Conservation (phyloP, 2,329 filamentous ascomycete species). For the Talaromyces funiculosus region DNA sequence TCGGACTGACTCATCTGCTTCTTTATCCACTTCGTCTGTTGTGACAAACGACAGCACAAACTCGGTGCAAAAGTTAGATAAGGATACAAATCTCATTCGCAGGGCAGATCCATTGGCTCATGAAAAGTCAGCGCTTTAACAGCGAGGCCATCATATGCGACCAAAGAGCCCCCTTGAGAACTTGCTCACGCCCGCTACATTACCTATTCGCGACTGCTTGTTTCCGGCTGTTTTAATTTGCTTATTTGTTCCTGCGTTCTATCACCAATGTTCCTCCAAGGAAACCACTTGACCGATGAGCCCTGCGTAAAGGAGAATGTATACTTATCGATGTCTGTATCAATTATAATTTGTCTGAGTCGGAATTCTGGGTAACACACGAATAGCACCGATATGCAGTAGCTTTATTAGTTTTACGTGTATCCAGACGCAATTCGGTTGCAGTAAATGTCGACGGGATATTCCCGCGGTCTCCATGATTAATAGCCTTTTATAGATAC, state of each 20-base stretch:
- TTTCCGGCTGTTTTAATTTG: not conserved
- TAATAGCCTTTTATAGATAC: not conserved
- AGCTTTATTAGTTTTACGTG: not conserved
- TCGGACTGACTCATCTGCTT: slow-evolving; percentile 6
- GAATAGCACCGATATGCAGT: not conserved
- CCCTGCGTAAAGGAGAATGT: not conserved
- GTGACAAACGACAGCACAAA: not conserved
- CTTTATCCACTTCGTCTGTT: slow-evolving; percentile 2
- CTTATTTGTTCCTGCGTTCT: not conserved
- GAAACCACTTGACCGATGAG: not conserved
- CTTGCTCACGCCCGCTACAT: not conserved
- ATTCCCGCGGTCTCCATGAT: not conserved
- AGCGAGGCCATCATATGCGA: not conserved
- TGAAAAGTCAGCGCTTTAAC: not conserved
- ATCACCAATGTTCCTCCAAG: not conserved
- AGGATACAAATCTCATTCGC: not conserved
- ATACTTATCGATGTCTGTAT: not conserved
- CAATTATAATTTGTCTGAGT: not conserved
- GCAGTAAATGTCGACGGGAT: slow-evolving; percentile 24
- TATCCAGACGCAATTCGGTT: slow-evolving; percentile 32
- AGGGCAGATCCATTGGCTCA: not conserved
- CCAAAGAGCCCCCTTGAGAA: not conserved
- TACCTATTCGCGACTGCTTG: not conserved
- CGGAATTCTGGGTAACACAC: not conserved
- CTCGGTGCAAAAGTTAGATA: not conserved